These are phyloP conservation scores for Adiantum capillusveneris DNA, from an alignment of 75 land plant species.

Conservation along the genomic window DNA sequence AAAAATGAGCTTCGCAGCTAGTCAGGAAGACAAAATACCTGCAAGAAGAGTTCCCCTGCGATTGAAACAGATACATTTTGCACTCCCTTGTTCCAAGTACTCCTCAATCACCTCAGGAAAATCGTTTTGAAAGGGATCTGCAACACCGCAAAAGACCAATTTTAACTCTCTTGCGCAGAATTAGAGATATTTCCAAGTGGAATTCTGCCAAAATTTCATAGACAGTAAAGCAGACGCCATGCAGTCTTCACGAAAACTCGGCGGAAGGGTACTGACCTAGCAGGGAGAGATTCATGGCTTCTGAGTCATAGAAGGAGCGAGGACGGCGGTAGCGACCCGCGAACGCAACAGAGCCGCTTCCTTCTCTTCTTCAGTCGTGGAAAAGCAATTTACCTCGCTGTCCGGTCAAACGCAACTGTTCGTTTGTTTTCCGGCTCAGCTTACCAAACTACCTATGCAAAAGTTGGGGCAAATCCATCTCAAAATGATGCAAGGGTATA, in stretches of 20 bases:
- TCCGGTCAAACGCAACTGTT: too few species aligned
- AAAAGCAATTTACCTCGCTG: too few species aligned
- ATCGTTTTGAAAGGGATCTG: constrained; percentile 91
- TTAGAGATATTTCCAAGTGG: neutral
- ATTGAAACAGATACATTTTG: constrained; percentile 90
- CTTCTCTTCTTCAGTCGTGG: too few species aligned
- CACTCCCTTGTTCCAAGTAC: constrained; percentile 80
- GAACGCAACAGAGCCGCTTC: too few species aligned
- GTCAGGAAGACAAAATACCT: constrained; percentile 28
- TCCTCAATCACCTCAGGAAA: constrained; percentile 98
- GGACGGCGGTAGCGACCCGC: too few species aligned
- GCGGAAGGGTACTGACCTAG: constrained; percentile 10
- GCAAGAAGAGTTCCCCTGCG: constrained; percentile 93
- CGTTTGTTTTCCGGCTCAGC: too few species aligned
- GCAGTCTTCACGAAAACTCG: too few species aligned
- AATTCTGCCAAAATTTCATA: neutral
- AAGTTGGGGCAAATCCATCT: too few species aligned
- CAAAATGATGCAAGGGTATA: too few species aligned
- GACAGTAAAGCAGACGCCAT: constrained; percentile 9
- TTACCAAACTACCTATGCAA: too few species aligned
- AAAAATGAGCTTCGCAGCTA: too few species aligned
- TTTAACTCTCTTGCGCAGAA: neutral
- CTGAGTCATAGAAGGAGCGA: too few species aligned
- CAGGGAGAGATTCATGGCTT: constrained; percentile 12
- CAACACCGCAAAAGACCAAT: neutral